Base-by-base conservation (phyloP, 2,329 filamentous ascomycete genomes). In the Calonectria pteridis region DNA sequence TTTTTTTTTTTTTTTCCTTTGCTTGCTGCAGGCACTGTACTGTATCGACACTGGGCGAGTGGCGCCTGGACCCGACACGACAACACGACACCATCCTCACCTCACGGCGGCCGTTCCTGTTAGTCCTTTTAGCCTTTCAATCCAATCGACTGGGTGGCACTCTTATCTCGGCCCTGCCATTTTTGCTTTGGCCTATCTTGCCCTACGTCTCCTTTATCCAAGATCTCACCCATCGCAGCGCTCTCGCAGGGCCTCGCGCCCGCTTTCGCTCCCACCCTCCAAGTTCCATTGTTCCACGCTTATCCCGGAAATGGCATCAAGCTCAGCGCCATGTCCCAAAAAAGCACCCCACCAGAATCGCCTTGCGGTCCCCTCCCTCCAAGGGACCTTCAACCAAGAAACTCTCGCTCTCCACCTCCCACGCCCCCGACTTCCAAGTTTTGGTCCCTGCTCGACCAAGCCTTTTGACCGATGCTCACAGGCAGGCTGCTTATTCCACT, bases 221-320 rank as follows among this genome's bases (percentile, higher is more conserved):
- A 68, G 70, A 69, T 69, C 50, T 59, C 33, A 29, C 31, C 35
- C 64, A 37, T 67, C 64, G 35, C 55, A 62, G 55, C 23, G 16
- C 33, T 28, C 58, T 37, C 43, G 20, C 29, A 51, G 16, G 33
- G 33, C 43, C 55, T 50, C 28, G n/a, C 55, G 55, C 55, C 67
- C 55, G 67, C 55, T 63, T 63, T 53, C 55, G 20, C 55, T 69
- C 67, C 67, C 55, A 69, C 67, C 67, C 67, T 69, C 67, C 67
- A 63, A 50, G 55, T 69, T 69, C 43, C 67, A 50, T 63, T 69
- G 53, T 69, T 68, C 71, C 65, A 69, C 49, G 65, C 64, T 68
- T 68, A 26, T 67, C 64, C 71, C 50, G 51, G 71, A 69, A 73
- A 40, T 37, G 58, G 71, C 55, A 71, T 73, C 67, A 70, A 73